phyloP scores from a whole-genome alignment of 1,284 basidiomycete species.

The Stereum hirsutum region DNA sequence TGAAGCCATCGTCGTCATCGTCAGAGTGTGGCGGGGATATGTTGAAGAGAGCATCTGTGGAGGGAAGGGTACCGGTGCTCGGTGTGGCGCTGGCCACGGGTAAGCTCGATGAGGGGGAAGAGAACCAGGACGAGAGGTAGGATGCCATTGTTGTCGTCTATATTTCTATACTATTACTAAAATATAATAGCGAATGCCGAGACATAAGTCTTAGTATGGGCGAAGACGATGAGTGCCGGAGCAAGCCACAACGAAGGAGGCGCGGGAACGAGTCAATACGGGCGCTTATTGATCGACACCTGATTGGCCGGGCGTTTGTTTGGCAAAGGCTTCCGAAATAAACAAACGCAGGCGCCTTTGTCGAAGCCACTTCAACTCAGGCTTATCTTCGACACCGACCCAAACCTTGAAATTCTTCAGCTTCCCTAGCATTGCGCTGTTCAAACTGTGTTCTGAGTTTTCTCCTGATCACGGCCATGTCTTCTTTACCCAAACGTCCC shows the following conservation, averaged over 20 bases:
- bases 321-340: slow-evolving; percentile 1
- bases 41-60: slow-evolving; percentile 6
- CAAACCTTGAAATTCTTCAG: not conserved
- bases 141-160: slow-evolving; percentile 8
- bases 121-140: slow-evolving; percentile 13
- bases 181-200: no score
- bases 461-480: no score
- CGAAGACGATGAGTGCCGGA: no score
- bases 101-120: slow-evolving; percentile 5
- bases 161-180: no score
- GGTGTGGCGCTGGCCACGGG: not conserved
- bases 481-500: not conserved
- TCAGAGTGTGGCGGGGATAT: slow-evolving; percentile 26
- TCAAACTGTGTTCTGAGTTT: no score
- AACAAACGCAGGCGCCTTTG: not conserved
- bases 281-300: no score
- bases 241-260: no score
- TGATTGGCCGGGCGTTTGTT: not conserved
- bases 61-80: not conserved
- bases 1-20: slow-evolving; percentile 22
- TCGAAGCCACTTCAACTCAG: no score
- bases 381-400: not conserved
- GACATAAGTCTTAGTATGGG: no score
- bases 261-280: no score
- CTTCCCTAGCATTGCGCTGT: not conserved